Percentiles rank a stretch among this genome's conserved stretches.
Evolutionary conservation across 2,329 filamentous ascomycete genomes (phyloP).

Genomic region (Cryphonectria parasitica): DNA sequence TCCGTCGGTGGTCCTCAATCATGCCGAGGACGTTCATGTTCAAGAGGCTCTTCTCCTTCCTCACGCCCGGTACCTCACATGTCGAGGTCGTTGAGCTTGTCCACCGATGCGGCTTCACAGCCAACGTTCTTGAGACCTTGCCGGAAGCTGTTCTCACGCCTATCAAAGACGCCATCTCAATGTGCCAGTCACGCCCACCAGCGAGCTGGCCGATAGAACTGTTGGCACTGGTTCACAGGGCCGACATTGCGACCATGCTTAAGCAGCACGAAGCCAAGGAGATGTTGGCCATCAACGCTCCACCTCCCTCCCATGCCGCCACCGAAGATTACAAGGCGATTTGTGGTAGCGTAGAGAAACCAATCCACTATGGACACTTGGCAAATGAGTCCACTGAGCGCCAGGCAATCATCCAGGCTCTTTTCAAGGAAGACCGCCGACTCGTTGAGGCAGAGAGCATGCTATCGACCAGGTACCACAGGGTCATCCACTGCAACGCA

Average conservation of each 20-base stretch:
- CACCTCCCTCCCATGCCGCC: slow-evolving; percentile 64
- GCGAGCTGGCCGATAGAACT: slow-evolving; percentile 73
- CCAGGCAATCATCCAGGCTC: slow-evolving; percentile 78
- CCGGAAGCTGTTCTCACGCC: slow-evolving; percentile 83
- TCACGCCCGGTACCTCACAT: slow-evolving; percentile 55
- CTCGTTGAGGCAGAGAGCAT: slow-evolving; percentile 84
- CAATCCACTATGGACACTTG: slow-evolving; percentile 17
- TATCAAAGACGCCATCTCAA: slow-evolving; percentile 81
- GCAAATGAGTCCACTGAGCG: slow-evolving; percentile 69
- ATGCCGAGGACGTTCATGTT: slow-evolving; percentile 74
- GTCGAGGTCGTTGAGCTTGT: slow-evolving; percentile 75
- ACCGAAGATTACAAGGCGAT: slow-evolving; percentile 79
- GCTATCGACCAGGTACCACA: slow-evolving; percentile 81
- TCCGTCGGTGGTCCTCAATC: slow-evolving; percentile 49
- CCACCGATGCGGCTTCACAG: slow-evolving; percentile 68
- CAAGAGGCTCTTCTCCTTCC: slow-evolving; percentile 65
- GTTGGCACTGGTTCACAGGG: slow-evolving; percentile 76
- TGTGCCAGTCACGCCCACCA: slow-evolving; percentile 82
- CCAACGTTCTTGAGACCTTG: slow-evolving; percentile 74
- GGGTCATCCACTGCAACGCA: slow-evolving; percentile 76
- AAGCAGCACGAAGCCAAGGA: slow-evolving; percentile 50
- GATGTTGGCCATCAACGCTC: slow-evolving; percentile 45
- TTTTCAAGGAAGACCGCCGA: slow-evolving; percentile 90
- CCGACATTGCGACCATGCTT: slow-evolving; percentile 75
- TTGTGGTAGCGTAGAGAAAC: slow-evolving; percentile 21